Base-by-base conservation (phyloP, 805 yeast genomes). In the Debaryomyces prosopidis region DNA sequence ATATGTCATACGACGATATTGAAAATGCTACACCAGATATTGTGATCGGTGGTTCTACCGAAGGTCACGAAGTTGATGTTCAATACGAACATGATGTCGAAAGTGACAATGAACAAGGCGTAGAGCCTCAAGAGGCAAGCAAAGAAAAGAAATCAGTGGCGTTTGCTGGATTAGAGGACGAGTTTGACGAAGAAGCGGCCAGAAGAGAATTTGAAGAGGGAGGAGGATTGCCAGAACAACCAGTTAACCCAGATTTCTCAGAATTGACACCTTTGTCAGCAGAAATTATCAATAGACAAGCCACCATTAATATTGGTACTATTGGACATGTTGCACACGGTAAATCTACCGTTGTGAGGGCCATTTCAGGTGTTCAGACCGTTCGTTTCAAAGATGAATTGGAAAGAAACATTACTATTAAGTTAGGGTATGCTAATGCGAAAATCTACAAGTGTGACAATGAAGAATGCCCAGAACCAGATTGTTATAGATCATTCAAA, bases 331-430 rank as follows among this genome's bases (percentile, higher is more conserved):
- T 89, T 56, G 96, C 96, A 46, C 96, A 89, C 76, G 96, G 96
- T 71, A 89, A 89, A 69, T 82, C 90, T 46, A 89, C 96, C 9
- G 96, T 89, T 31, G 96, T 89, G 36, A 85, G 91, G 71, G 96
- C 96, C 52, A 94, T 94, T 56, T 91, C 98, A 2, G 98, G 99
- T 51, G 98, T 95, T 37, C 99, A 95, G 69, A 94, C 99, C 16
- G 99, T 94, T 53, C 87, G 99, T 75, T 94, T 94, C 81, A 94
- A 94, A 79, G 96, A 92, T 75, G 99, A 94, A 76, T 80, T 94
- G 65, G 99, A 94, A 79, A 89, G 99, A 82, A 94, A 94, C 62
- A 94, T 94, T 77, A 94, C 99, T 61, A 94, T 94, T 68, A 94
- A 95, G 72, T 80, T 94, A 60, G 99, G 99, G 67, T 94, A 94